A percentile compares a stretch with the other conserved stretches of the same genome.
Conservation (phyloP, 768 basidiomycete species). For the Jaapia argillacea region DNA sequence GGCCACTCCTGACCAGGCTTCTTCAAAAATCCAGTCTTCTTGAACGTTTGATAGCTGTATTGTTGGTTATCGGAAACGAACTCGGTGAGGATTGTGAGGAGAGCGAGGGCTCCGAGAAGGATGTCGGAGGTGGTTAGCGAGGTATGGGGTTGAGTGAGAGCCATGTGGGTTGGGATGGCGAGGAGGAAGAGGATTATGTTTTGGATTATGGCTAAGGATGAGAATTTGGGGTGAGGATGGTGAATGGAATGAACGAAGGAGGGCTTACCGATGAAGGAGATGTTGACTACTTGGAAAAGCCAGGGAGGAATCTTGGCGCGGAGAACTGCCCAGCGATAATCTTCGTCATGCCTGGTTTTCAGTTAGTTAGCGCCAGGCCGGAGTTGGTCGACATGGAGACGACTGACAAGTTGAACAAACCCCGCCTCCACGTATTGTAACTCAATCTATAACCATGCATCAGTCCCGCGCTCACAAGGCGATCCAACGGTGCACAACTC, state of each 20-base stretch:
- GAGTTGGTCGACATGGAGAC: not conserved
- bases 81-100: slow-evolving; percentile 56
- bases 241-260: not conserved
- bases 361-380: no score
- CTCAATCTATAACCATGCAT: slow-evolving; percentile 33
- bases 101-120: slow-evolving; percentile 43
- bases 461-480: not conserved
- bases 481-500: not conserved
- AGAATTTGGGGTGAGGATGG: not conserved
- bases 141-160: slow-evolving; percentile 42
- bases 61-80: slow-evolving; percentile 91
- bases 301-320: slow-evolving; percentile 44
- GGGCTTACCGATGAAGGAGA: slow-evolving; percentile 57
- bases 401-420: slow-evolving; percentile 62
- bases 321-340: slow-evolving; percentile 85
- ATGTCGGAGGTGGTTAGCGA: slow-evolving; percentile 51
- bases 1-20: slow-evolving; percentile 50
- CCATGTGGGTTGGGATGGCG: slow-evolving; percentile 49
- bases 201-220: slow-evolving; percentile 52
- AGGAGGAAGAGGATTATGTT: slow-evolving; percentile 73
- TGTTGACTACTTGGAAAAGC: slow-evolving; percentile 53
- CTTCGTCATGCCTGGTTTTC: slow-evolving; percentile 77
- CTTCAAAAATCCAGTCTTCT: slow-evolving; percentile 36
- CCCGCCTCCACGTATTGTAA: slow-evolving; percentile 80
- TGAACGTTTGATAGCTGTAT: slow-evolving; percentile 74